phyloP scores from a whole-genome alignment of 169 alveolate genomes.

The Cryptosporidium parvum region DNA sequence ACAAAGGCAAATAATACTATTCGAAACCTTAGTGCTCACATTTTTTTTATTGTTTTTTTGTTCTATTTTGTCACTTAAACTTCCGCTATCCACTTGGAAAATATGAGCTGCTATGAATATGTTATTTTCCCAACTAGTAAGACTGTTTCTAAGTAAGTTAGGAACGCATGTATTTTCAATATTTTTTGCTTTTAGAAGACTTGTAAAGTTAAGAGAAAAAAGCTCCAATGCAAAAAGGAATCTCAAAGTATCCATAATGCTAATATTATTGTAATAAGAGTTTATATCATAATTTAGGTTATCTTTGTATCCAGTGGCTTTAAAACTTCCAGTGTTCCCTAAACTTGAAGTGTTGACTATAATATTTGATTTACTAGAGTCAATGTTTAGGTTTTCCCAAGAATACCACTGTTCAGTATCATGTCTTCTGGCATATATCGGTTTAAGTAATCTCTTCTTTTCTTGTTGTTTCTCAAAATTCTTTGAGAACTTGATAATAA shows the following conservation, averaged over 20 bases:
- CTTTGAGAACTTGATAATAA: slow-evolving; percentile 41
- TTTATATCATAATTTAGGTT: slow-evolving; percentile 30
- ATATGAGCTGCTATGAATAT: slow-evolving; percentile 50
- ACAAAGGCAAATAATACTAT: slow-evolving; percentile 68
- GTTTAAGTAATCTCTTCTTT: slow-evolving; percentile 37
- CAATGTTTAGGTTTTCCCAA: slow-evolving; percentile 66
- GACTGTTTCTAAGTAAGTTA: slow-evolving; percentile 30
- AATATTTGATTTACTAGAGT: slow-evolving; percentile 19
- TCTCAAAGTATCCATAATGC: slow-evolving; percentile 63
- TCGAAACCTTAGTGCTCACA: slow-evolving; percentile 24
- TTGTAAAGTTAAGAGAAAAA: slow-evolving; percentile 51
- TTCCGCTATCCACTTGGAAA: slow-evolving; percentile 31
- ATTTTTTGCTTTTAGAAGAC: slow-evolving; percentile 22
- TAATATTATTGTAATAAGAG: slow-evolving; percentile 33
- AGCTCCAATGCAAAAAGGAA: slow-evolving; percentile 64
- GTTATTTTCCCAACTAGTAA: slow-evolving; percentile 66
- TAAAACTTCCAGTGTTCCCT: neutral
- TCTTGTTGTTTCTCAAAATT: slow-evolving; percentile 62
- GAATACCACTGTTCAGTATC: slow-evolving; percentile 74
- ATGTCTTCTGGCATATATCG: slow-evolving; percentile 51
- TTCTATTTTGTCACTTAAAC: neutral
- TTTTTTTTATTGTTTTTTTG: slow-evolving; percentile 1
- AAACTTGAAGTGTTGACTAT: neutral
- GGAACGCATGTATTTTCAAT: slow-evolving; percentile 61
- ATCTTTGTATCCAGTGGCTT: slow-evolving; percentile 1